Evolutionary conservation across 1,139 yeast species (phyloP).

Genomic region (Saccharomycopsis hybrid): DNA sequence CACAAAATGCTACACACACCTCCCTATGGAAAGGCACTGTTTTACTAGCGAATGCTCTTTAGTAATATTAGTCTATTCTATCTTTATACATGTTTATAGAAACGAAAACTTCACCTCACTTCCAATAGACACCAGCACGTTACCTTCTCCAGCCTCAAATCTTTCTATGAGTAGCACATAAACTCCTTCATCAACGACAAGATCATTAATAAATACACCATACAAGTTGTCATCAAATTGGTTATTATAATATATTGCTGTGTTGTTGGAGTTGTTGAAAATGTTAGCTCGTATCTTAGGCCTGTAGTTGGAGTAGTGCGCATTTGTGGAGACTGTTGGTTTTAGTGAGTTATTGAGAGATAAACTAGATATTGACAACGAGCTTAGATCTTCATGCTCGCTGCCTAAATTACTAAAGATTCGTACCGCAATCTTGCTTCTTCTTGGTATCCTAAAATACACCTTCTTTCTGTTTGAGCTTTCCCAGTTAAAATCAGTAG

Average conservation of each 20-base stretch:
- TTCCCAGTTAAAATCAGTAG: conserved; percentile 33
- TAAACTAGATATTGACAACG: neutral
- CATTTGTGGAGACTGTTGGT: conserved; percentile 24
- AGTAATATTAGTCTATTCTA: too few relatives aligned
- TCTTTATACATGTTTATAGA: neutral
- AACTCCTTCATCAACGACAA: neutral
- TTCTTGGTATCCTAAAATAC: conserved; percentile 25
- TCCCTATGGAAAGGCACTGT: too few relatives aligned
- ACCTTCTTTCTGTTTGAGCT: conserved; percentile 35
- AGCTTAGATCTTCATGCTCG: neutral
- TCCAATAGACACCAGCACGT: conserved; percentile 36
- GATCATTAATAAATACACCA: conserved; percentile 32
- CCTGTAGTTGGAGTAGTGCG: conserved; percentile 21
- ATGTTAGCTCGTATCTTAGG: conserved; percentile 38
- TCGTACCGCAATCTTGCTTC: conserved; percentile 26
- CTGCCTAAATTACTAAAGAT: conserved; percentile 16
- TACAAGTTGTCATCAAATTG: conserved; percentile 39
- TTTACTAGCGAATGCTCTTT: too few relatives aligned
- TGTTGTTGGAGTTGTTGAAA: conserved; percentile 29
- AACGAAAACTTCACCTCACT: conserved; percentile 23
- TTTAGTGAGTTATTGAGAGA: conserved; percentile 20
- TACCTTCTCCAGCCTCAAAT: conserved; percentile 42
- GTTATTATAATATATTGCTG: conserved; percentile 34
- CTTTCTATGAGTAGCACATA: conserved; percentile 40
- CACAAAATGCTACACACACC: too few relatives aligned